phyloP scores from a whole-genome alignment of 2,329 filamentous ascomycete genomes.

The Fusarium falciforme region DNA sequence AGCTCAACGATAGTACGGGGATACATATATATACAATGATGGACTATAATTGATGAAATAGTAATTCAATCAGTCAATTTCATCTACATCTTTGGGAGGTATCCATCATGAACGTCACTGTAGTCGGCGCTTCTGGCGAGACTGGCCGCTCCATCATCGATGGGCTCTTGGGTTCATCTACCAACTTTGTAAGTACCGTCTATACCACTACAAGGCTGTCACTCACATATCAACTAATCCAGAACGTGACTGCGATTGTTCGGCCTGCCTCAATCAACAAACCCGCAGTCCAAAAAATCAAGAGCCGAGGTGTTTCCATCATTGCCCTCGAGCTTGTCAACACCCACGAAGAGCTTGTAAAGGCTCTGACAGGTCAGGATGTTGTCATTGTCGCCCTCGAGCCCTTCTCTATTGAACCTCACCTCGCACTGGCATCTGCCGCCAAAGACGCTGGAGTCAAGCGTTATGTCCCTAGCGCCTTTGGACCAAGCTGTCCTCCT shows the following conservation, averaged over 20 bases:
- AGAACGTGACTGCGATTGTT: conserved; percentile 29
- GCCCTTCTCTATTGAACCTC: background rate
- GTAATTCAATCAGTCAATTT: background rate
- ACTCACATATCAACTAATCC: background rate
- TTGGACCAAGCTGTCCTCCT: conserved; percentile 20
- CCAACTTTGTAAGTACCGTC: conserved; percentile 17
- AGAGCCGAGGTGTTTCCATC: conserved; percentile 16
- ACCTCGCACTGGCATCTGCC: conserved; percentile 24
- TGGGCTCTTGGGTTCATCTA: conserved; percentile 13
- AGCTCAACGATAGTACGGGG: background rate
- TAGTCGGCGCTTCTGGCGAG: conserved; percentile 34
- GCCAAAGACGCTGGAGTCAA: conserved; percentile 30
- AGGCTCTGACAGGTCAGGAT: conserved; percentile 18
- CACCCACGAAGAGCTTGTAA: conserved; percentile 20
- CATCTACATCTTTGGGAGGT: background rate
- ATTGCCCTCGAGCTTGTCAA: conserved; percentile 12
- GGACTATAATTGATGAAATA: background rate
- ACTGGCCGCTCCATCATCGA: conserved; percentile 25
- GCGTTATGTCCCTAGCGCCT: conserved; percentile 27
- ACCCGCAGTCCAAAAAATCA: conserved; percentile 15
- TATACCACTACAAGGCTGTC: background rate
- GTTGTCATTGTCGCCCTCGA: conserved; percentile 22
- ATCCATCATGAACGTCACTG: conserved; percentile 29
- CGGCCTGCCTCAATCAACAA: conserved; percentile 29
- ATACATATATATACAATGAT: background rate